Evolutionary conservation across 495 filamentous ascomycete species (phyloP), one percentile per base, ranked within the genome.

Genomic region (Xylaria scruposa): DNA sequence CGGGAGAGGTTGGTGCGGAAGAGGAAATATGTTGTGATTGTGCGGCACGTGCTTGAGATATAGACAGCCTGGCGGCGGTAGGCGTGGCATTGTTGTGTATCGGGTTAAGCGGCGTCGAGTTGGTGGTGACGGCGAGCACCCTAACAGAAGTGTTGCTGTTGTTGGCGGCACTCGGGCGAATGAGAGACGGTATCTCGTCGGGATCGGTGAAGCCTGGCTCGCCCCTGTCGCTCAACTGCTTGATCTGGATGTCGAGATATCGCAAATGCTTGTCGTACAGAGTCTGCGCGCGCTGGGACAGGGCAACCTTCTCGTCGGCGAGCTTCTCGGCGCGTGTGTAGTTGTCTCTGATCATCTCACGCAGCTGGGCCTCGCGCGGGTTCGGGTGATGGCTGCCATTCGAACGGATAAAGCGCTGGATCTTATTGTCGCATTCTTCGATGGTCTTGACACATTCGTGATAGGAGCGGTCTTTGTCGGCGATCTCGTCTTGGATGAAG

Each of bases 401-500:
- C 21, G 89, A 70, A 78, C 93, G 94, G 81, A 98, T 92, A 83
- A 90, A 95, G 81, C 94, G 97, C 79, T 99, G 96, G 64, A 99
- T 87, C 74, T 90, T 92, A 70, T 78, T 86, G 76, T 99, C 96
- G 67, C 91, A 89, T 26, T 91, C 89, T 72, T 91, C 91, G 83
- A 97, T 94, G 26, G 87, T 86, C 53, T 85, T 85, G 51, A 92
- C 85, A 76, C 90, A 92, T 46, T 95, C 92, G 74, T 91, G 87
- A 76, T 95, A 91, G 49, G 88, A 81, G 67, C 89, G 88, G 78
- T 99, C 95, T 82, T 98, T 98, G 70, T 94, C 93, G 76, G 91
- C 88, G 40, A 98, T 94, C 82, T 99, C 96, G 77, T 98, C 96
- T 80, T 97, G 92, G 74, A 97, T 84, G 84, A 97, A 95, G 44